Evolutionary conservation across 306 rosid genomes (phyloP), one percentile per base, ranked within the genome.

Genomic region (Potentilla sterilis): DNA sequence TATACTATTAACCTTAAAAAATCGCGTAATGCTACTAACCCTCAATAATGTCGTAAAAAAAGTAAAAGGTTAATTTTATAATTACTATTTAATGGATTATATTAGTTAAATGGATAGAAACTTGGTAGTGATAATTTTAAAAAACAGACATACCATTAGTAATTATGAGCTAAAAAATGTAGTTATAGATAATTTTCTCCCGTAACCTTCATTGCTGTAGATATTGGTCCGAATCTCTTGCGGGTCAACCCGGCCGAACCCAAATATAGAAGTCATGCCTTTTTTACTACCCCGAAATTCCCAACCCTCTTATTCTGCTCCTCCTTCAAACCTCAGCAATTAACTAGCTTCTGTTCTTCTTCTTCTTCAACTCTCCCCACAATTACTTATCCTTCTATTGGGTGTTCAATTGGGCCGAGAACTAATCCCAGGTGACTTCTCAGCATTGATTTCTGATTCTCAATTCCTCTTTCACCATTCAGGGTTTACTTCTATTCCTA

Each of bases 351-450:
- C 42, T 28, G 57, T 35, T 24, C 41, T 28, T 46, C 73, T 37
- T 24, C 41, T 46, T 19, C n/a, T 49, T 41, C 44, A 11, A 18
- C 21, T 38, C 71, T 14, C 46, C 66, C 34, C 4, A 47, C 28
- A 21, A 21, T 21, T 70, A 34, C 43, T 32, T 28, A 1, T 41
- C 9, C 13, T 32, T 49, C 4, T 32, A 8, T 4, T 70, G 15
- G 5, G 9, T 35, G 35, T 51, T 19, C 35, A 51, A 16, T 35
- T 21, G 47, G 35, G 32, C 63, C 16, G 6, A 6, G 28, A 28
- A n/a, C 62, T 35, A 51, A 35, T 42, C 75, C 74, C 65, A 71
- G 47, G 75, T 71, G 2, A 71, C 6, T 38, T 52, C 37, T 18
- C 21, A 52, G 13, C 19, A 19, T 19, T 71, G 14, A 71, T 71